phyloP scores from a whole-genome alignment of 192 early-diverging fungal species.

The Coemansia sp. region DNA sequence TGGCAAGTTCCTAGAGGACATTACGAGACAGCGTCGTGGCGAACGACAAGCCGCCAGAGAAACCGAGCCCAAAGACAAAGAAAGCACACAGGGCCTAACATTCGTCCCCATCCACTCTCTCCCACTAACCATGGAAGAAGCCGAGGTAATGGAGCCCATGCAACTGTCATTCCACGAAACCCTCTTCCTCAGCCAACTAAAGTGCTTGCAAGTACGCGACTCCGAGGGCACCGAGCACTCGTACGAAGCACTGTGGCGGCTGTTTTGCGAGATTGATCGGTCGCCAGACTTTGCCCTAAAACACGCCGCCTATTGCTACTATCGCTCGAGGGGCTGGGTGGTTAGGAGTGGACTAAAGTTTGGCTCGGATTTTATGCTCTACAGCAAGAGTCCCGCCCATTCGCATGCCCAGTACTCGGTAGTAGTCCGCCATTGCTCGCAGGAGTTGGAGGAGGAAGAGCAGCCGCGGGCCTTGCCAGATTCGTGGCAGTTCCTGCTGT shows the following conservation, averaged over 20 bases:
- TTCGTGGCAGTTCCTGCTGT: conserved; percentile 45
- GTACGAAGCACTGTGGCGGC: conserved; percentile 17
- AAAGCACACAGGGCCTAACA: not conserved
- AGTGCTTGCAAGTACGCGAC: conserved; percentile 53
- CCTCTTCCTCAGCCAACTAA: conserved; percentile 67
- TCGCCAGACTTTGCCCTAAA: conserved; percentile 58
- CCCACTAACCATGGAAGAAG: conserved; percentile 8
- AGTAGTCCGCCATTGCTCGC: conserved; percentile 9
- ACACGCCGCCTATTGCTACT: conserved; percentile 83
- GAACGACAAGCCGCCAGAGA: conserved; percentile 11
- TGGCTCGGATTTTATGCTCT: conserved; percentile 68
- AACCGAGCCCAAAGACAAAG: not conserved
- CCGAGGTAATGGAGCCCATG: conserved; percentile 56
- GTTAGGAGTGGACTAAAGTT: conserved; percentile 83
- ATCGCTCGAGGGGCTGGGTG: conserved; percentile 78
- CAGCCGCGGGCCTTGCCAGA: not conserved
- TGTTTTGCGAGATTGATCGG: conserved; percentile 2
- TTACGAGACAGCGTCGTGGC: conserved; percentile 28
- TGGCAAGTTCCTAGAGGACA: conserved; percentile 30
- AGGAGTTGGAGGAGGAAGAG: not conserved
- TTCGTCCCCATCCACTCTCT: not conserved
- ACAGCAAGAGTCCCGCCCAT: conserved; percentile 31
- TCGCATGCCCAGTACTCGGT: conserved; percentile 47
- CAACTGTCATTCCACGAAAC: conserved; percentile 73
- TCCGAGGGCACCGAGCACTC: not conserved